phyloP scores from a whole-genome alignment of 768 basidiomycete genomes.

The Fibroporia radiculosa region DNA sequence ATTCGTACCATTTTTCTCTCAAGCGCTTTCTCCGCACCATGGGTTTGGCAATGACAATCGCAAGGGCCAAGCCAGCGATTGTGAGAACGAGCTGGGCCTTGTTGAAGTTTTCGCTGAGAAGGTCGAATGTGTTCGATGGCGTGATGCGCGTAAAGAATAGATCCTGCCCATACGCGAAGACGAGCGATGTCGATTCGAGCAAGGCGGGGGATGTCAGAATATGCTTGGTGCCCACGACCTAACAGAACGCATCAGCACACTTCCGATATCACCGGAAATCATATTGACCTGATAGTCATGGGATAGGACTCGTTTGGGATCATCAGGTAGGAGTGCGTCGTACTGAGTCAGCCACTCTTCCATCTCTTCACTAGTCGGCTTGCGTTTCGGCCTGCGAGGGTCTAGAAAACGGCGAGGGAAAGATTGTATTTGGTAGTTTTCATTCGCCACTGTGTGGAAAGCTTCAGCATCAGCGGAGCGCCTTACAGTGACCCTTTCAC shows the following conservation, averaged over 20 bases:
- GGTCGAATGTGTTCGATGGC: constrained; percentile 88
- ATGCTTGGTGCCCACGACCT: constrained; percentile 63
- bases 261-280: neutral
- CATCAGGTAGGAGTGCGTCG: constrained; percentile 70
- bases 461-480: neutral
- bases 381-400: constrained; percentile 74
- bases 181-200: constrained; percentile 86
- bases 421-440: constrained; percentile 63
- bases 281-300: constrained; percentile 44
- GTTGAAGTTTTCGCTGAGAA: constrained; percentile 88
- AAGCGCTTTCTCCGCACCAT: constrained; percentile 67
- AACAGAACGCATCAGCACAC: neutral
- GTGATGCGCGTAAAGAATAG: constrained; percentile 81
- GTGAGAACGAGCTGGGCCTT: constrained; percentile 86
- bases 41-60: constrained; percentile 76
- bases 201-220: constrained; percentile 78
- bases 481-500: constrained; percentile 17
- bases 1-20: constrained; percentile 68
- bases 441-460: constrained; percentile 57
- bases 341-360: constrained; percentile 86
- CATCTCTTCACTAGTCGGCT: constrained; percentile 66
- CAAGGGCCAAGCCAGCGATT: constrained; percentile 58
- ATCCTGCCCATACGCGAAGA: constrained; percentile 84
- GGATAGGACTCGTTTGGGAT: constrained; percentile 50
- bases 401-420: constrained; percentile 71